A percentile compares a stretch with the other conserved stretches of the same genome.
phyloP scores from a whole-genome alignment of 192 early-diverging fungal genomes.

The Obelidium mucronatum region DNA sequence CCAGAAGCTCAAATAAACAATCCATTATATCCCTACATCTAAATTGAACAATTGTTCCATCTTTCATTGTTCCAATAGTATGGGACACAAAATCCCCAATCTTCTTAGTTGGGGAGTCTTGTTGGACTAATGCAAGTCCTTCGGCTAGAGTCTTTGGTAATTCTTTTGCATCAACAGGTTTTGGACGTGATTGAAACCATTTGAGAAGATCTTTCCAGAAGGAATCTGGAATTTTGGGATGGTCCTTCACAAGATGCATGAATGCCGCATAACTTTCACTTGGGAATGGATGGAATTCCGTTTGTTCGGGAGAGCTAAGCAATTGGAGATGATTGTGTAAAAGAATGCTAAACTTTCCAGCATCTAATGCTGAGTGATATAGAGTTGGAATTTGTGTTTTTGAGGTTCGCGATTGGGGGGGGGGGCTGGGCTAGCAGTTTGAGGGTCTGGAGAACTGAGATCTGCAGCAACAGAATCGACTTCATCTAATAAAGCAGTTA shows the following conservation, averaged over 20 bases:
- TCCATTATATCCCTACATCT: not conserved
- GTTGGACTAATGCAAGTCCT: not conserved
- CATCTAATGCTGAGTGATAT: no score
- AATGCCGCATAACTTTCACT: not conserved
- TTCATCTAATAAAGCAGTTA: no score
- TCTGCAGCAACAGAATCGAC: no score
- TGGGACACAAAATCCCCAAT: not conserved
- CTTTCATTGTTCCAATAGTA: not conserved
- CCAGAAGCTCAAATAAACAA: not conserved
- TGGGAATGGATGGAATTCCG: slow-evolving; percentile 7
- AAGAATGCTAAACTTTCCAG: no score
- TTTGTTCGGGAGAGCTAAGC: no score
- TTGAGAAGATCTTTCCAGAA: not conserved
- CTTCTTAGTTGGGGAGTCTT: not conserved
- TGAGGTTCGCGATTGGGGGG: no score
- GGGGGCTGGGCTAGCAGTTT: no score
- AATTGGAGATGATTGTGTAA: no score
- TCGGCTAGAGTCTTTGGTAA: not conserved
- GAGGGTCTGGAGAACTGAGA: no score
- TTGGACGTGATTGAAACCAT: not conserved
- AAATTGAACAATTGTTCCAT: not conserved
- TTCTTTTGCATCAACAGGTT: not conserved
- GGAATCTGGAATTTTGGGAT: not conserved
- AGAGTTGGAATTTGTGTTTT: no score
- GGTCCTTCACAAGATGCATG: not conserved